Base-by-base conservation (phyloP, 345 rosid genomes). In the Boechera divaricarpa region DNA sequence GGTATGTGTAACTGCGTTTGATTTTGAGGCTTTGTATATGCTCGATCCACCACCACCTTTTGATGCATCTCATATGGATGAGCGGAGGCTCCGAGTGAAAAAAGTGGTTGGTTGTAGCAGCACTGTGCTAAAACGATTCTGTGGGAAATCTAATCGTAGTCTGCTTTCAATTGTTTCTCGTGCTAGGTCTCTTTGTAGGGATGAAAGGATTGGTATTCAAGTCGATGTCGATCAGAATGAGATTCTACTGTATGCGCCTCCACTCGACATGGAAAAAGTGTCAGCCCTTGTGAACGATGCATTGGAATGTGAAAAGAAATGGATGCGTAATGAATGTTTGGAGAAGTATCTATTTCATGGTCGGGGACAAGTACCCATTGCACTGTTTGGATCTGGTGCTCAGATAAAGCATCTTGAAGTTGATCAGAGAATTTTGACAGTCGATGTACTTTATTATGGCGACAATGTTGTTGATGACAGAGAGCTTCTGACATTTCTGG, bases 391-490 rank as follows among this genome's bases (percentile, higher is more conserved):
- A 72, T 82, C 94, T 70, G 97, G 97, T 76, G 97, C 94, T 49
- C 88, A 84, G 83, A 89, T 94, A 76, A 90, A 85, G 85, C 97
- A 94, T 87, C 83, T 91, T 74, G 97, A 94, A 85, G 86, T 90
- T 73, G 86, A 86, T 60, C 88, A 82, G 72, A 86, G 88, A 70
- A 86, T 38, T 83, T 80, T 94, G 66, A 81, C 89, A 31, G 86
- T 91, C 21, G 89, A 94, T 74, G 82, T 94, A 58, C 62, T 48
- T 67, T 85, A 81, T 80, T 85, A 82, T 63, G 80, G 94, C 11
- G 79, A 82, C 79, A 68, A 33, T 81, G 33, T 39, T 45, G 26
- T 80, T 15, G 87, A 87, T 75, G 94, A 91, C 77, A 91, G 89
- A 83, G 92, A 89, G 69, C 82, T 94, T 61, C 42, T 91, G 79